These are phyloP conservation scores for Microsporum audouinii DNA, from an alignment of 2,329 filamentous ascomycete species.

Conservation along the genomic window DNA sequence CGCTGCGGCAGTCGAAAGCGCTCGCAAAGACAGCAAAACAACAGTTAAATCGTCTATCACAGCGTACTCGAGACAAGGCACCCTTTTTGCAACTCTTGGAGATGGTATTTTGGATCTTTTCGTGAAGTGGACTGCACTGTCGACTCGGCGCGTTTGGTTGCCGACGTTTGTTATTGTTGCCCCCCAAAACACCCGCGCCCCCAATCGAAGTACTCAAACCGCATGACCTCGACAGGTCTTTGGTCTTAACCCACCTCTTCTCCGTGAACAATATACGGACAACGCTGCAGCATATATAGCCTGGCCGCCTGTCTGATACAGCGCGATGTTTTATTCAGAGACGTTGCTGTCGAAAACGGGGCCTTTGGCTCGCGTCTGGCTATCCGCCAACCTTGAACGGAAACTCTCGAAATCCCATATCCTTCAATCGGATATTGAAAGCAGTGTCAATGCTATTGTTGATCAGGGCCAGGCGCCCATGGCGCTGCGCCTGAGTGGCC, in stretches of 20 bases:
- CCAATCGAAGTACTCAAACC: background rate
- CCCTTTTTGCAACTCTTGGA: background rate
- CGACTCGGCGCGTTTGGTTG: background rate
- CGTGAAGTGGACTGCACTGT: background rate
- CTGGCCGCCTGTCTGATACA: background rate
- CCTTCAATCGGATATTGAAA: slow-evolving; percentile 83
- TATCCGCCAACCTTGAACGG: slow-evolving; percentile 94
- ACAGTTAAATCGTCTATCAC: background rate
- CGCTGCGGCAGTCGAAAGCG: background rate
- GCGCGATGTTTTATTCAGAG: slow-evolving; percentile 92
- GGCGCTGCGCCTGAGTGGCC: slow-evolving; percentile 84
- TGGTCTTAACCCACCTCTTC: background rate
- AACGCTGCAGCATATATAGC: background rate
- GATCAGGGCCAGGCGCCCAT: slow-evolving; percentile 86
- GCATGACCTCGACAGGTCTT: background rate
- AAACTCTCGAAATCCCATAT: slow-evolving; percentile 97
- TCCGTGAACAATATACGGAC: background rate
- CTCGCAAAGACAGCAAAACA: background rate
- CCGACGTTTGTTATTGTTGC: background rate
- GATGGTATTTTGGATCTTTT: background rate
- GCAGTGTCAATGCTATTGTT: slow-evolving; percentile 91
- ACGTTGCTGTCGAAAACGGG: slow-evolving; percentile 92
- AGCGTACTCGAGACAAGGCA: background rate
- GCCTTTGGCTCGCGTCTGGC: slow-evolving; percentile 93
- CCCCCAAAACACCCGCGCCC: background rate